Evolutionary conservation across 2,329 filamentous ascomycete species (phyloP), one percentile per base, ranked within the genome.

Genomic region (Venturia carpophila): DNA sequence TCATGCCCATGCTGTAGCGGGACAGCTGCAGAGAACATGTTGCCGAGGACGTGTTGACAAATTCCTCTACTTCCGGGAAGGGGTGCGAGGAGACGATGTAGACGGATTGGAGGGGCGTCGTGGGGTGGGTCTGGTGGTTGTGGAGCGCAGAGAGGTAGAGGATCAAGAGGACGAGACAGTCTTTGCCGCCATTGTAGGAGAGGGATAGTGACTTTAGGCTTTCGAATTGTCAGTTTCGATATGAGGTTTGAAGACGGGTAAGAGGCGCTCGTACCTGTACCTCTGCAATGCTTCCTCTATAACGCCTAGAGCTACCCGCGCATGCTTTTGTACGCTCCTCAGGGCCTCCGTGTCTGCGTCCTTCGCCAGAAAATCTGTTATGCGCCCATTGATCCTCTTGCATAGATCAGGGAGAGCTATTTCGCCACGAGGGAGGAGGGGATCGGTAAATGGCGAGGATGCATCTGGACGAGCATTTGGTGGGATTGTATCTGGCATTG

Each of bases 131-230:
- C 74, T 30, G 64, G 55, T 74, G 72, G 43, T 70, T 71, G 70
- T 81, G 78, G 1, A 87, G 75, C 24, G 80, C 80, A 67, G 88
- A 87, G 69, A 97, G 87, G 73, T 96, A 91, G 69, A 97, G 81
- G 71, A 97, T 84, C 7, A 97, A 82, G 21, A 97, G 86, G 64
- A 97, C 92, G 21, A 97, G 88, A 72, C 93, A 97, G 81, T 97
- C 94, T 76, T 99, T 99, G 67, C 94, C 94, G 73, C 94, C 94
- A 71, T 99, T 99, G 78, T 97, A 99, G 65, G 93, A 96, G 68
- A 97, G 82, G 5, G 92, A 91, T 67, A 97, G 83, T 73, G 95
- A 84, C 66, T 88, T 82, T 68, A 89, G 83, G 66, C 90, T 94
- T 71, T 42, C 15, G 11, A 1, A n/a, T 2, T 19, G 37, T 39